These are phyloP conservation scores for Myxozyma neglecta DNA, from an alignment of 805 yeast genomes.

Conservation along the genomic window DNA sequence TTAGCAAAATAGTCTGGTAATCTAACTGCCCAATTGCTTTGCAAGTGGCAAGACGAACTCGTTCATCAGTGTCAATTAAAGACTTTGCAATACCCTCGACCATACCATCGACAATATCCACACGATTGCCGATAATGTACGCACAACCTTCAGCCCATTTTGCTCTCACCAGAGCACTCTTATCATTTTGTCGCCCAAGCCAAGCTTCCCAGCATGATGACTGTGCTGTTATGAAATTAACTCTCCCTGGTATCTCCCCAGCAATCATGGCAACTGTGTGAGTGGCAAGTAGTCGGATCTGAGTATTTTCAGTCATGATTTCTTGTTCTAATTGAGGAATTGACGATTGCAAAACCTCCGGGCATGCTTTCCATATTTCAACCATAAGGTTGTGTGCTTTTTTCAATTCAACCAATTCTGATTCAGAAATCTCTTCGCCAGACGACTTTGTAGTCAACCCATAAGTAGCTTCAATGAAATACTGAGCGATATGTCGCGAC, in stretches of 20 bases:
- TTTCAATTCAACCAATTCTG: slow-evolving; percentile 47
- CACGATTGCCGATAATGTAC: slow-evolving; percentile 47
- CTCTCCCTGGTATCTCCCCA: slow-evolving; percentile 48
- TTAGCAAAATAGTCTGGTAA: slow-evolving; percentile 48
- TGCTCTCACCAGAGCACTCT: slow-evolving; percentile 60
- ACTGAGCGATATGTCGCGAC: slow-evolving; percentile 73
- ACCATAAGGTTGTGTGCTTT: slow-evolving; percentile 64
- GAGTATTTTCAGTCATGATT: slow-evolving; percentile 61
- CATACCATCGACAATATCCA: slow-evolving; percentile 51
- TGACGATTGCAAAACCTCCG: slow-evolving; percentile 69
- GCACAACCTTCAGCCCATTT: slow-evolving; percentile 68
- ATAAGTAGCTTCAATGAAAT: slow-evolving; percentile 73
- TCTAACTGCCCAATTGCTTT: slow-evolving; percentile 48
- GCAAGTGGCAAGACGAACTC: slow-evolving; percentile 65
- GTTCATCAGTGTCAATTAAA: slow-evolving; percentile 71
- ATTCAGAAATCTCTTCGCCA: slow-evolving; percentile 35
- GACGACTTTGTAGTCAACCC: slow-evolving; percentile 35
- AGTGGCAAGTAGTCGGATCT: slow-evolving; percentile 66
- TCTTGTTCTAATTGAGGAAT: slow-evolving; percentile 81
- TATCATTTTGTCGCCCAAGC: slow-evolving; percentile 74
- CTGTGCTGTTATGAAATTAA: slow-evolving; percentile 53
- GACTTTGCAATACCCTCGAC: slow-evolving; percentile 63
- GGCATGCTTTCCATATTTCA: slow-evolving; percentile 74
- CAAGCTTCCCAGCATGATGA: slow-evolving; percentile 65
- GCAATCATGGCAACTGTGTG: slow-evolving; percentile 69